Base-by-base conservation (phyloP, 1,284 basidiomycete species). In the Pseudozyma tsukubaensis region DNA sequence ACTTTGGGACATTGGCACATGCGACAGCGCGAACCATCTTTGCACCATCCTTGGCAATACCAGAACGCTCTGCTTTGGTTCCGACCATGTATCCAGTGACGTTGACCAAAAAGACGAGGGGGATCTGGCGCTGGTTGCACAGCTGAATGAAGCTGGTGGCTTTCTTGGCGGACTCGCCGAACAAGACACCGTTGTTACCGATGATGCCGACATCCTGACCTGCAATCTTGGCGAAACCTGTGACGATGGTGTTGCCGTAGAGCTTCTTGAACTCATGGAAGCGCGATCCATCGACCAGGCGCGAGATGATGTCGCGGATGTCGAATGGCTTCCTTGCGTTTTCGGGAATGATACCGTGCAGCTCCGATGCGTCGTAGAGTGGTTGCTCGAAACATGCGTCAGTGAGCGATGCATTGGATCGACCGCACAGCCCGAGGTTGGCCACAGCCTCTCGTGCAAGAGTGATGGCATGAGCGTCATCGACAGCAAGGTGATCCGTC, bases 21-120 rank as follows among this genome's bases (percentile, higher is more conserved):
- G 95, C 94, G 11, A 97, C 95, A 0, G 94, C 94, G 59, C 94
- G 90, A 64, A 97, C 94, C 93, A 97, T 96, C 88, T 97, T 97
- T 16, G 94, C 94, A 34, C 94, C 94, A 83, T 97, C 94, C 86
- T 97, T 97, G 14, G 94, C 94, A 76, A 97, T 97, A 1, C 94
- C 94, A n/a, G 92, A 92, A 71, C 89, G 89, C 86, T 97, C 94
- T 29, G 94, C 94, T 78, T 94, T 94, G 37, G 93, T 93, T 16
- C 94, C 94, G 9, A 97, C 94, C 94, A 96, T 95, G 83, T 96
- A 96, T 32, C 85, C 85, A 5, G 93, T 94, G 12, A 97, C 93
- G 82, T 97, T 97, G 55, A 97, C 94, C 44, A 97, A 88, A 88
- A 97, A 97, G 24, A 97, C 87, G 10, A 97, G 86, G 0, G 95